These are phyloP conservation scores for Ogataea kodamae DNA, from an alignment of 805 yeast species.

Conservation along the genomic window DNA sequence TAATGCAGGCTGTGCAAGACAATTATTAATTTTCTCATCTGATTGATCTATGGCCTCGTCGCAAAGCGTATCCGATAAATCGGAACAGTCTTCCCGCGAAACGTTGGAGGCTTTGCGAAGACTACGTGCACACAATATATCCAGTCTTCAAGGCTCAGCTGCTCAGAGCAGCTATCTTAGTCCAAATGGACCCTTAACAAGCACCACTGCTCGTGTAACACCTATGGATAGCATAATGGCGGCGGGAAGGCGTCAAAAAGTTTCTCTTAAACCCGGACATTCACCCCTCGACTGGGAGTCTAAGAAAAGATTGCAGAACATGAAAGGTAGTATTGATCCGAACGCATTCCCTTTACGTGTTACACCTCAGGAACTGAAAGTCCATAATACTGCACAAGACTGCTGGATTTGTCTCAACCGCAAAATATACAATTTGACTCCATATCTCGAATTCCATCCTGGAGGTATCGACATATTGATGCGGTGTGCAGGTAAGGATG, in stretches of 20 bases:
- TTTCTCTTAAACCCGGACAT: slow-evolving; percentile 68
- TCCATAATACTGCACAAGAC: slow-evolving; percentile 60
- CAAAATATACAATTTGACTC: slow-evolving; percentile 82
- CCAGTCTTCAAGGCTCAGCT: slow-evolving; percentile 6
- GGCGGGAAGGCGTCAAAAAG: slow-evolving; percentile 43
- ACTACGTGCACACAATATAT: slow-evolving; percentile 9
- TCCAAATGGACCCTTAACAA: slow-evolving; percentile 12
- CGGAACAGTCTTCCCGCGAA: too few species aligned
- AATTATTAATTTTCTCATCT: slow-evolving; percentile 3
- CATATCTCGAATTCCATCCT: slow-evolving; percentile 83
- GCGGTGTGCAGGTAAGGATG: slow-evolving; percentile 81
- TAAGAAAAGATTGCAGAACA: slow-evolving; percentile 45
- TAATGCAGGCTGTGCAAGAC: slow-evolving; percentile 13
- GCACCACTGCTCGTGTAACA: neutral
- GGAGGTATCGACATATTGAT: slow-evolving; percentile 82
- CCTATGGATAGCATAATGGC: slow-evolving; percentile 10
- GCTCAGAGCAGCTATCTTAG: slow-evolving; percentile 12
- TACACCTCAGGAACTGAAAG: slow-evolving; percentile 52
- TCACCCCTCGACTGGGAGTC: slow-evolving; percentile 88
- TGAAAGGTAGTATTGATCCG: slow-evolving; percentile 48
- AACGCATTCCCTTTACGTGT: slow-evolving; percentile 51
- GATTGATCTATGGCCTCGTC: too few species aligned
- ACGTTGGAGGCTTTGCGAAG: slow-evolving; percentile 11
- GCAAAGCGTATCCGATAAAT: too few species aligned
- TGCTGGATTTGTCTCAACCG: slow-evolving; percentile 84